These are phyloP conservation scores for Ramichloridium luteum DNA, from an alignment of 2,329 filamentous ascomycete genomes.

Conservation along the genomic window DNA sequence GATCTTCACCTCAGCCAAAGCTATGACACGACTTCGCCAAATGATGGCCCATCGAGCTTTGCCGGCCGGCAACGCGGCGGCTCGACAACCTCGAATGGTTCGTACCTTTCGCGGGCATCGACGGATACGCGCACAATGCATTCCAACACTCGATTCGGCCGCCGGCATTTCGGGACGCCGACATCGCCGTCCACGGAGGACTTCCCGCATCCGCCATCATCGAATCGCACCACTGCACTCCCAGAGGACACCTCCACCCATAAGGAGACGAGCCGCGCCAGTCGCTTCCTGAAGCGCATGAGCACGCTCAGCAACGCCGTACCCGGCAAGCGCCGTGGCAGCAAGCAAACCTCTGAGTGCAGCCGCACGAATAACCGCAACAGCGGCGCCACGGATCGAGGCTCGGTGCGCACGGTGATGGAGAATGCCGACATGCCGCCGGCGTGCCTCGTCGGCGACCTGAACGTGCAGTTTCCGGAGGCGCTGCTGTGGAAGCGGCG, in stretches of 20 bases:
- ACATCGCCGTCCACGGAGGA: conserved; percentile 9
- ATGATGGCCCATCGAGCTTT: too few relatives aligned
- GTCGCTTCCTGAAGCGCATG: conserved; percentile 55
- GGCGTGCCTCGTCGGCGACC: conserved; percentile 65
- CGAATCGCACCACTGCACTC: conserved; percentile 11
- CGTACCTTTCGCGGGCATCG: too few relatives aligned
- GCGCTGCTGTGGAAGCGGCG: conserved; percentile 93
- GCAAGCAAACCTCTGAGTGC: too few relatives aligned
- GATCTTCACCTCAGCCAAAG: too few relatives aligned
- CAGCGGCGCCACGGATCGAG: conserved; percentile 2
- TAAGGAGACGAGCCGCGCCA: conserved; percentile 39
- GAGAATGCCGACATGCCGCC: conserved; percentile 32
- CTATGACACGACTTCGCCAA: too few relatives aligned
- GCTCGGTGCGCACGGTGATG: conserved; percentile 12
- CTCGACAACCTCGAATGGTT: too few relatives aligned
- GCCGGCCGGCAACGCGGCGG: too few relatives aligned
- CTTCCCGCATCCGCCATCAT: conserved; percentile 13
- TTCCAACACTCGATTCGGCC: conserved; percentile 9
- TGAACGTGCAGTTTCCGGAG: conserved; percentile 96
- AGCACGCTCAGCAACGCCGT: conserved; percentile 18
- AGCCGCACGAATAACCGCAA: too few relatives aligned
- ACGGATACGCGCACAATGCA: too few relatives aligned
- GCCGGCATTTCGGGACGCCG: conserved; percentile 5
- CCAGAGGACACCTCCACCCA: conserved; percentile 36
- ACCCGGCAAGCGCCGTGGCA: too few relatives aligned